phyloP scores from a whole-genome alignment of 768 basidiomycete genomes.

The Serendipita sp. region DNA sequence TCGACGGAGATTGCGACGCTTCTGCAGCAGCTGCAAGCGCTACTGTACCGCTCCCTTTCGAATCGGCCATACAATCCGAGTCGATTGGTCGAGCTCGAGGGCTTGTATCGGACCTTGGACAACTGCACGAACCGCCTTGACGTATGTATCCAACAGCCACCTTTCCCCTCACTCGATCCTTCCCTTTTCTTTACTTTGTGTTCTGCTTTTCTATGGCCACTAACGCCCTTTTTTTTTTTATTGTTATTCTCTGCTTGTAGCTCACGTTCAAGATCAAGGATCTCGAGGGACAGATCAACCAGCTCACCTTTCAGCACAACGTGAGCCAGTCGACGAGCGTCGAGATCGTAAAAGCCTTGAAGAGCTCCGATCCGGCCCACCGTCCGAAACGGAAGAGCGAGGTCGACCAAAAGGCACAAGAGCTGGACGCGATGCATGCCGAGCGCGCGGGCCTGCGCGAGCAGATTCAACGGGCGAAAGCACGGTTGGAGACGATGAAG shows the following conservation, averaged over 20 bases:
- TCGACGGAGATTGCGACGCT: neutral
- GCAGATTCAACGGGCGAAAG: neutral
- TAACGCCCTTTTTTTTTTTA: too few species aligned
- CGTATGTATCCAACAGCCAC: neutral
- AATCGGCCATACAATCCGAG: neutral
- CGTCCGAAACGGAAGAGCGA: neutral
- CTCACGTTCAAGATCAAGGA: neutral
- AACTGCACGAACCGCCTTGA: neutral
- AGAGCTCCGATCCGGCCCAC: neutral
- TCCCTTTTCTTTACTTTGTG: too few species aligned
- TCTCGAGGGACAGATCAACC: neutral
- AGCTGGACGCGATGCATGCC: neutral
- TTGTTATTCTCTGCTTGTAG: neutral
- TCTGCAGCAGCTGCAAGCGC: neutral
- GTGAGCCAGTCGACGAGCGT: neutral
- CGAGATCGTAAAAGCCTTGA: neutral
- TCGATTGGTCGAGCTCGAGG: neutral
- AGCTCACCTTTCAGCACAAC: conserved; percentile 4
- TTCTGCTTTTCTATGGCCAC: too few species aligned
- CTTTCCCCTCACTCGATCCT: neutral
- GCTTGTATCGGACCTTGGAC: neutral
- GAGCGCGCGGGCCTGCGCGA: neutral
- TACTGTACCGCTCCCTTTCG: neutral
- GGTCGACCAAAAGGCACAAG: neutral
- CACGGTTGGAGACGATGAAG: neutral